Evolutionary conservation across 2,329 filamentous ascomycete genomes (phyloP).

Genomic region (Paracorniculantispora psalliotae): DNA sequence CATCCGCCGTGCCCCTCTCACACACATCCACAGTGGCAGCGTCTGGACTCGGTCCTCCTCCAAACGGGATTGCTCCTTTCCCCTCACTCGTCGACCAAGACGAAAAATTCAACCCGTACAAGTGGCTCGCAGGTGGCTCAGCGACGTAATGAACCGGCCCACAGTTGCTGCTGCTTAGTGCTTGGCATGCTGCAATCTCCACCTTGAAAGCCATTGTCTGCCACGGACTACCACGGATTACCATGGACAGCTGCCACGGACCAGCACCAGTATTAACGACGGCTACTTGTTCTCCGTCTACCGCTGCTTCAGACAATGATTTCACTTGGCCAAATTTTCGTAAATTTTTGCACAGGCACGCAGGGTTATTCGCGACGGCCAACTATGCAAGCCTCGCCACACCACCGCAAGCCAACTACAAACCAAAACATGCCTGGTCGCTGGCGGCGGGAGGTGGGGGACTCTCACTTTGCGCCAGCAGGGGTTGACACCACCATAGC

Average conservation of each 20-base stretch:
- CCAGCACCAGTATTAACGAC: no score
- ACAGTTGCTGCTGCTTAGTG: background rate
- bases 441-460: background rate
- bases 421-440: background rate
- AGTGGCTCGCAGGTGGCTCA: slow-evolving; percentile 2
- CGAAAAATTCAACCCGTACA: background rate
- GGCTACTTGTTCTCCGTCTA: background rate
- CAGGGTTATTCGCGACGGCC: no score
- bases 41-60: slow-evolving; percentile 9
- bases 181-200: slow-evolving; percentile 7
- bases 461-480: background rate
- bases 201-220: slow-evolving; percentile 1
- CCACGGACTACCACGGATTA: no score
- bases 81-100: background rate
- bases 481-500: background rate
- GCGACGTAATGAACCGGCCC: slow-evolving; percentile 8
- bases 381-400: background rate
- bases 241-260: no score
- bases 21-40: slow-evolving; percentile 1
- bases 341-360: no score
- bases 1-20: slow-evolving; percentile 3
- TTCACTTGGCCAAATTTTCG: no score
- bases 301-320: no score
- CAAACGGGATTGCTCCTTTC: background rate
- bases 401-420: background rate